Conservation (phyloP, 1,284 basidiomycete species). For the Leccinum huronense region DNA sequence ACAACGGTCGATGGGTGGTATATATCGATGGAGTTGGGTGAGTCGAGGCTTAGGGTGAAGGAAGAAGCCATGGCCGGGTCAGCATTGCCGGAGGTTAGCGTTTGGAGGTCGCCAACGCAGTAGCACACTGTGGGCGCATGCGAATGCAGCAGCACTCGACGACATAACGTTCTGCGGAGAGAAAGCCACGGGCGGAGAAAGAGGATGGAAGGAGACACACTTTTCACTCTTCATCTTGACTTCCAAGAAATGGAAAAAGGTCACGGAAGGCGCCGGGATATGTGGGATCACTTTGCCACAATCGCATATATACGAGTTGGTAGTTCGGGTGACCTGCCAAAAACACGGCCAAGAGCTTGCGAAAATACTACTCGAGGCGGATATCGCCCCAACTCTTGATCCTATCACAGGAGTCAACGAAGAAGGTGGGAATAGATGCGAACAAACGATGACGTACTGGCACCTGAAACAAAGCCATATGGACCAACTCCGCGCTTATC, state of each 20-base stretch:
- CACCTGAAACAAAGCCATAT: constrained; percentile 91
- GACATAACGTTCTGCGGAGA: constrained; percentile 6
- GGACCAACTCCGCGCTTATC: constrained; percentile 90
- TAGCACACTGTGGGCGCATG: constrained; percentile 3
- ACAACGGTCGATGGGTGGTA: neutral
- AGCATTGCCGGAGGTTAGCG: neutral
- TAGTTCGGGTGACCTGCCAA: constrained; percentile 90
- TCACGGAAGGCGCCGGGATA: constrained; percentile 86
- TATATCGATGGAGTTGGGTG: neutral
- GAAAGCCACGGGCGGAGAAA: constrained; percentile 13
- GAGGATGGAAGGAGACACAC: constrained; percentile 6
- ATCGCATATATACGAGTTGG: constrained; percentile 84
- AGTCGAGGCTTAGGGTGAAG: neutral
- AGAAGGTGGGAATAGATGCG: neutral
- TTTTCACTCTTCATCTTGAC: constrained; percentile 92
- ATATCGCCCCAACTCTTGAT: constrained; percentile 88
- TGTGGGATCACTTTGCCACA: constrained; percentile 87
- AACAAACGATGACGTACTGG: constrained; percentile 48
- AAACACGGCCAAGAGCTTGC: constrained; percentile 88
- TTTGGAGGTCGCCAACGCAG: constrained; percentile 2
- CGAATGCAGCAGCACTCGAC: constrained; percentile 5
- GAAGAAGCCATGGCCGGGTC: neutral
- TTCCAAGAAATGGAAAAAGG: constrained; percentile 84
- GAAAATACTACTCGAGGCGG: constrained; percentile 84
- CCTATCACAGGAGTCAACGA: constrained; percentile 35